Conservation (phyloP, 768 basidiomycete genomes). For the Xerocomus brunneocitrinus region DNA sequence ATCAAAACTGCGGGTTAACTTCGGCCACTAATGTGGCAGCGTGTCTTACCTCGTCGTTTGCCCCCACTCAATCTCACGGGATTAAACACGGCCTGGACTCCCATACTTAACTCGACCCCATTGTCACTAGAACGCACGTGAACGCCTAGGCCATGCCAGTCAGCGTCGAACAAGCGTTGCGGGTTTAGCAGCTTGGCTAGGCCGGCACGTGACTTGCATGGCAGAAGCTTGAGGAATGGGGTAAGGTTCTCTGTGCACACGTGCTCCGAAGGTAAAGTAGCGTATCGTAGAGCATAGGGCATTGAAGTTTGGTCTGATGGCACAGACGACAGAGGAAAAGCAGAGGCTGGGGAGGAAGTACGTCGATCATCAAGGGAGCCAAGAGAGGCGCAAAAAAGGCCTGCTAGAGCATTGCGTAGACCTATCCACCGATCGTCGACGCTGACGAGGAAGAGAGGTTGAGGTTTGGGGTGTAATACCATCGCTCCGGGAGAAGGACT, state of each 20-base stretch:
- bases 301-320: slow-evolving; percentile 36
- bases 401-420: slow-evolving; percentile 84
- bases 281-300: slow-evolving; percentile 64
- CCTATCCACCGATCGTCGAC: slow-evolving; percentile 78
- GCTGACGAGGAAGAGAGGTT: slow-evolving; percentile 32
- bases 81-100: slow-evolving; percentile 75
- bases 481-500: slow-evolving; percentile 16
- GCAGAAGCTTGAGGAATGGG: slow-evolving; percentile 90
- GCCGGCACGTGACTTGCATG: slow-evolving; percentile 87
- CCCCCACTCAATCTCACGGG: slow-evolving; percentile 56
- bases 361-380: slow-evolving; percentile 71
- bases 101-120: slow-evolving; percentile 62
- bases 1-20: slow-evolving; percentile 5
- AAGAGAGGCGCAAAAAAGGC: slow-evolving; percentile 91
- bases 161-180: slow-evolving; percentile 80
- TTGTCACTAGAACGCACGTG: slow-evolving; percentile 62
- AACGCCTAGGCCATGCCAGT: slow-evolving; percentile 86
- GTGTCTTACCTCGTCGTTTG: slow-evolving; percentile 49
- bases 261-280: slow-evolving; percentile 72
- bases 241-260: slow-evolving; percentile 99
- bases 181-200: slow-evolving; percentile 80
- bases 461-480: not conserved
- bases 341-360: slow-evolving; percentile 60
- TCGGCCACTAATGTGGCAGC: not conserved
- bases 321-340: slow-evolving; percentile 62